Conservation (phyloP, 148 eudicot genomes). For the Pouteria glomerata region DNA sequence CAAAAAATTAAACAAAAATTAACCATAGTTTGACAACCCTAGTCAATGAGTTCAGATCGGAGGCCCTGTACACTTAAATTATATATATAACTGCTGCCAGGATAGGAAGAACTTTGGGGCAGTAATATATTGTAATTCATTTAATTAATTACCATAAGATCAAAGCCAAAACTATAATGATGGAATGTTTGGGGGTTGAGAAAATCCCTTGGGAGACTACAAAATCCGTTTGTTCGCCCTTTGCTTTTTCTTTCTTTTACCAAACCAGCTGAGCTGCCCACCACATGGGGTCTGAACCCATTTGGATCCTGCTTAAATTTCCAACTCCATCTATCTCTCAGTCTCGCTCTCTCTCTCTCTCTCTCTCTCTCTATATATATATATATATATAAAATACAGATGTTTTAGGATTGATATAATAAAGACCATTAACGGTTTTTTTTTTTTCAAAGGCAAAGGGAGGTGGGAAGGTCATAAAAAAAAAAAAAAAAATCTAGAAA, state of each 20-base stretch:
- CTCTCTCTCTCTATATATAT: background rate
- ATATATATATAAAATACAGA: background rate
- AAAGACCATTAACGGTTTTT: conserved; percentile 9
- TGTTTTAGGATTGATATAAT: conserved; percentile 7
- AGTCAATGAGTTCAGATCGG: too few relatives aligned
- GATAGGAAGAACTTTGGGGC: too few relatives aligned
- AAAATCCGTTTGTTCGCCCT: conserved; percentile 44
- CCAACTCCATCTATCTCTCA: too few relatives aligned
- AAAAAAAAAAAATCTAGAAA: too few relatives aligned
- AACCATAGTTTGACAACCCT: too few relatives aligned
- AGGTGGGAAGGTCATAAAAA: too few relatives aligned
- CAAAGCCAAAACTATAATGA: conserved; percentile 19
- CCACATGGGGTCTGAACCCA: conserved; percentile 28
- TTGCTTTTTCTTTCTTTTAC: conserved; percentile 6
- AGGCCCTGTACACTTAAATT: too few relatives aligned
- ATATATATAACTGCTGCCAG: too few relatives aligned
- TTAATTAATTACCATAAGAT: conserved; percentile 1
- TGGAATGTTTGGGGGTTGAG: conserved; percentile 29
- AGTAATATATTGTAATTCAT: too few relatives aligned
- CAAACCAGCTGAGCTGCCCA: conserved; percentile 19
- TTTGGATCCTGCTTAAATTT: background rate
- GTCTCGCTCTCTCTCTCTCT: background rate
- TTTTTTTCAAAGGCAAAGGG: conserved; percentile 13
- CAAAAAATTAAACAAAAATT: too few relatives aligned
- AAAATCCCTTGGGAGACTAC: conserved; percentile 63